Evolutionary conservation across 2,329 filamentous ascomycete species (phyloP).

Genomic region (Clarireedia monteithiana): DNA sequence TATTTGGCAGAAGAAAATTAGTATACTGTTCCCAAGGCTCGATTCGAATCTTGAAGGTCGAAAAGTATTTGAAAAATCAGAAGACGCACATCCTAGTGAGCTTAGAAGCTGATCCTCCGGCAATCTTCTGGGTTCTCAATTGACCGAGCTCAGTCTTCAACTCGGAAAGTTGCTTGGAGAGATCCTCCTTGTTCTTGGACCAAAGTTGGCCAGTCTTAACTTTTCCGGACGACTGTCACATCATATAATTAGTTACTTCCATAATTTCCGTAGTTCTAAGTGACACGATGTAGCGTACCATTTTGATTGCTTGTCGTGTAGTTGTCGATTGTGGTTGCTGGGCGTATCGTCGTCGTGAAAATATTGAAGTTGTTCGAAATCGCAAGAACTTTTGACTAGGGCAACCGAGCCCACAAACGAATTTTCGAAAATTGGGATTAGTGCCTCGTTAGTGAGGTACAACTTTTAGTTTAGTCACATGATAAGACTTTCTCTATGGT

Average conservation of each 20-base stretch:
- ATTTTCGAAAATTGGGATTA: conserved; percentile 3
- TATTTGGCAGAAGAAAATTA: conserved; percentile 33
- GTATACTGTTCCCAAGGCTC: not conserved
- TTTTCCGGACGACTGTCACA: conserved; percentile 51
- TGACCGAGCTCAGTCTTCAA: conserved; percentile 94
- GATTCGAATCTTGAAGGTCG: not conserved
- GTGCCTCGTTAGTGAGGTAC: not conserved
- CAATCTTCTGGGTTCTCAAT: conserved; percentile 97
- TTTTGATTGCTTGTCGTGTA: conserved; percentile 9
- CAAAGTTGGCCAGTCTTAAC: conserved; percentile 97
- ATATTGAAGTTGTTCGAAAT: conserved; percentile 7
- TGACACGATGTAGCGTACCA: conserved; percentile 5
- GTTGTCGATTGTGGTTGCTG: conserved; percentile 11
- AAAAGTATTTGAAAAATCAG: not conserved
- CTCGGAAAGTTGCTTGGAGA: conserved; percentile 90
- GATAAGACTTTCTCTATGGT: not conserved
- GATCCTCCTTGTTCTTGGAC: conserved; percentile 99
- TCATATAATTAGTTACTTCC: conserved; percentile 25
- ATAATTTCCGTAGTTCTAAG: not conserved
- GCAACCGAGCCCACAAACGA: conserved; percentile 10
- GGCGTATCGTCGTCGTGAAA: conserved; percentile 11
- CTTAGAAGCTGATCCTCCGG: conserved; percentile 86
- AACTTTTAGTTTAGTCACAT: not conserved
- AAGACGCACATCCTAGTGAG: conserved; percentile 86
- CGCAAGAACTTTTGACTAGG: conserved; percentile 8